Evolutionary conservation across 345 rosid species (phyloP), one percentile per base, ranked within the genome.

Genomic region (Punica granatum): DNA sequence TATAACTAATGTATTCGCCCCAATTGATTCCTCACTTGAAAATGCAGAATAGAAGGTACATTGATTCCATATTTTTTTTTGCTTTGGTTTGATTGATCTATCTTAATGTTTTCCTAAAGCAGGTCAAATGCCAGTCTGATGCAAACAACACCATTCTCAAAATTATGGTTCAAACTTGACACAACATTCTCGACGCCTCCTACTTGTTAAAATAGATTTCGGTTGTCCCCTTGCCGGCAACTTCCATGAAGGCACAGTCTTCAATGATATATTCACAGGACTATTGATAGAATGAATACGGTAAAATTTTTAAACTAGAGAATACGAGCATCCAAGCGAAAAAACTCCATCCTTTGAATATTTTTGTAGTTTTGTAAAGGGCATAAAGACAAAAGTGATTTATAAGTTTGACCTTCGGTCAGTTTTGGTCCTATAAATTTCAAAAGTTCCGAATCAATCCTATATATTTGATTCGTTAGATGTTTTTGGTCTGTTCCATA

Each of bases 281-380:
- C 71, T 93, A 73, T 60, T 93, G 79, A 86, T 83, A 84, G 98
- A 93, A 93, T 82, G 98, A 93, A 81, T 90, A 86, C 41, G 98
- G 98, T 90, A 80, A 81, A 82, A 65, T 70, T 36, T 70, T 21
- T 6, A 11, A 63, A 1, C 30, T 19, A 48, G 1, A 26, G 61
- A 56, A 14, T 31, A 62, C 14, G 12, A 35, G 43, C 42, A 63
- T 36, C 49, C 66, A 37, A 39, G 46, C 34, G 33, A 63, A 42
- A 63, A 36, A 25, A 7, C 18, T 9, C 66, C 11, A 14, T 63
- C 21, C 8, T 18, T 12, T 7, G 46, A 39, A 37, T 63, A 7
- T 23, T 9, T 28, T 63, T 51, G 61, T 56, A 28, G 33, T 15
- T 56, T 56, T 56, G 3, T 10, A 56, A 56, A 13, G 34, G 31